Evolutionary conservation across 176 grass and related monocot genomes (phyloP).

Genomic region (Oryza punctata): DNA sequence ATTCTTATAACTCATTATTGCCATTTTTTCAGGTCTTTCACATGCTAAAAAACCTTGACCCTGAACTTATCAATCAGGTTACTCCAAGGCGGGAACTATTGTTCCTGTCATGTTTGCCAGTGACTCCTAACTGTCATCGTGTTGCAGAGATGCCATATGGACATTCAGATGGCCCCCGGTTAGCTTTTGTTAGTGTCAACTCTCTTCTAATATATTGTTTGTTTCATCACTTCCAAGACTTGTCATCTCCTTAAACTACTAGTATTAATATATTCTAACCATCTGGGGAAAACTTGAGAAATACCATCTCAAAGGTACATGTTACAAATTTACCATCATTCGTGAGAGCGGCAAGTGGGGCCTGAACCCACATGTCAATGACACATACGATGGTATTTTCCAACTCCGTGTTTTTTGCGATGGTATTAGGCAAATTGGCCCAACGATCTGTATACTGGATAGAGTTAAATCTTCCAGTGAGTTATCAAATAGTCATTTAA

Average conservation of each 20-base stretch:
- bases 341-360: too few relatives aligned
- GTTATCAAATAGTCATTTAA: conserved; percentile 25
- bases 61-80: conserved; percentile 68
- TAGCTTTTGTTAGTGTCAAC: conserved; percentile 76
- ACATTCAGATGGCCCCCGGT: conserved; percentile 70
- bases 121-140: conserved; percentile 84
- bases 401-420: too few relatives aligned
- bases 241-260: conserved; percentile 10
- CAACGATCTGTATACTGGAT: conserved; percentile 26
- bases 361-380: too few relatives aligned
- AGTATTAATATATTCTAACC: background rate
- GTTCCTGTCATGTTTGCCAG: conserved; percentile 78
- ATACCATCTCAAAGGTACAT: too few relatives aligned
- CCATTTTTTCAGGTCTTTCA: conserved; percentile 70
- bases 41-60: conserved; percentile 71
- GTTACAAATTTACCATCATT: too few relatives aligned
- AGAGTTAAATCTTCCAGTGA: conserved; percentile 33
- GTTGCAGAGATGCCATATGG: conserved; percentile 62
- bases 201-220: background rate
- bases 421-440: too few relatives aligned
- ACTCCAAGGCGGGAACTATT: conserved; percentile 62
- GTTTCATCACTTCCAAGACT: conserved; percentile 20
- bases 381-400: too few relatives aligned
- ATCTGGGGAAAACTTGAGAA: too few relatives aligned
- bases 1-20: conserved; percentile 4